Evolutionary conservation across 371 early-diverging fungal genomes (phyloP).

Genomic region (Syncephalastrum racemosum): DNA sequence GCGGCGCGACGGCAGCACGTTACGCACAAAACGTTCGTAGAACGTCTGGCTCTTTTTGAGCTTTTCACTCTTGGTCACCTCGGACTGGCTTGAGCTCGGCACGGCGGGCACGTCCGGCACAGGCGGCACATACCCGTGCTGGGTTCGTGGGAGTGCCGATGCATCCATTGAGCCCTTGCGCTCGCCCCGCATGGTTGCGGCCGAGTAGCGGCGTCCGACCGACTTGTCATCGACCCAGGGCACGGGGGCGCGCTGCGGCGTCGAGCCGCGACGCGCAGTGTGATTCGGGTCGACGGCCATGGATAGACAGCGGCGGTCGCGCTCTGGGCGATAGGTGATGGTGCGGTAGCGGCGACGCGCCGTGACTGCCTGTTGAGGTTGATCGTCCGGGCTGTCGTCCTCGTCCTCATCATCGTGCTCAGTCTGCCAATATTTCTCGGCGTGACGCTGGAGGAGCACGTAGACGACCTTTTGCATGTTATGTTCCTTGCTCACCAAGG

Average conservation of each 20-base stretch:
- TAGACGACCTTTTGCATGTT: constrained; percentile 58
- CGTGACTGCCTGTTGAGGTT: constrained; percentile 11
- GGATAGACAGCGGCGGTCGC: constrained; percentile 37
- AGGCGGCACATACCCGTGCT: too few relatives aligned
- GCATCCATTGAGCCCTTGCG: not conserved
- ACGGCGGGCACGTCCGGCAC: too few relatives aligned
- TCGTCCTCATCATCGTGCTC: constrained; percentile 41
- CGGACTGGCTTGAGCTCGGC: constrained; percentile 7
- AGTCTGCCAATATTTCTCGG: constrained; percentile 48
- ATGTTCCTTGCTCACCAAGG: constrained; percentile 46
- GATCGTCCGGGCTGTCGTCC: constrained; percentile 22
- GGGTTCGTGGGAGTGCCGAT: not conserved
- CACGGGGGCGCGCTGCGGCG: constrained; percentile 1
- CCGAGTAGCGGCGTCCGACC: constrained; percentile 15
- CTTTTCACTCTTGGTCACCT: constrained; percentile 11
- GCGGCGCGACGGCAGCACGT: constrained; percentile 24
- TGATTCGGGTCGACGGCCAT: constrained; percentile 27
- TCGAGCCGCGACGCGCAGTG: not conserved
- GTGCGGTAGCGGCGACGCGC: constrained; percentile 34
- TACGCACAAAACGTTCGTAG: constrained; percentile 37
- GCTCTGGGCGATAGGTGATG: constrained; percentile 26
- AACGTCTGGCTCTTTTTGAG: constrained; percentile 47
- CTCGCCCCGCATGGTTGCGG: constrained; percentile 14
- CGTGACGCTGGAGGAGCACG: constrained; percentile 47
- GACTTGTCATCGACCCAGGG: constrained; percentile 22